These are phyloP conservation scores for Allomyces macrogynus DNA, from an alignment of 192 early-diverging fungal species.

Conservation along the genomic window DNA sequence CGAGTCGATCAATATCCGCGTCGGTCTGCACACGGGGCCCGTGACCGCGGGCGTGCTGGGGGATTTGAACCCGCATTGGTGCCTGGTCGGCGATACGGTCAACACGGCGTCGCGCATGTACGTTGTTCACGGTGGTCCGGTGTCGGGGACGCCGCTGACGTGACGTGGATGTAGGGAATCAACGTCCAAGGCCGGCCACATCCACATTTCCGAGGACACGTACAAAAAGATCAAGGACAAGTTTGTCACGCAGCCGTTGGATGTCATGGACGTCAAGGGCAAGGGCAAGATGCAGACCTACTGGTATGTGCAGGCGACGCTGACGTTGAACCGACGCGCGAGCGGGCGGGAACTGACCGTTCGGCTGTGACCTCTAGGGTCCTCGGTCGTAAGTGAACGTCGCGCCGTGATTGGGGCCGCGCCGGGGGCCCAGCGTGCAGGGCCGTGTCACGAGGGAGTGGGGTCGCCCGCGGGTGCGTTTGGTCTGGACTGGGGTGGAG, in stretches of 20 bases:
- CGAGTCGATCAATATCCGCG: slow-evolving; percentile 16
- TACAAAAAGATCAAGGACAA: slow-evolving; percentile 3
- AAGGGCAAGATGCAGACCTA: slow-evolving; percentile 20
- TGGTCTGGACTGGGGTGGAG: too few relatives aligned
- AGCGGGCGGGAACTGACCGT: too few relatives aligned
- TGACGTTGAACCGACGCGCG: too few relatives aligned
- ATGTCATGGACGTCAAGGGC: slow-evolving; percentile 12
- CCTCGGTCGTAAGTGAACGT: too few relatives aligned
- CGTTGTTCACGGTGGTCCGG: not conserved
- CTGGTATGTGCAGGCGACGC: slow-evolving; percentile 3
- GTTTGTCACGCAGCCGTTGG: slow-evolving; percentile 1
- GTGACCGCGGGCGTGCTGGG: slow-evolving; percentile 22
- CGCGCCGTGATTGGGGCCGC: too few relatives aligned
- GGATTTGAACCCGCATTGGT: slow-evolving; percentile 18
- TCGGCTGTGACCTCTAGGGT: too few relatives aligned
- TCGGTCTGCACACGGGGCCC: slow-evolving; percentile 23
- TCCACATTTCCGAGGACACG: slow-evolving; percentile 19
- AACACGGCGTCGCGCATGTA: slow-evolving; percentile 16
- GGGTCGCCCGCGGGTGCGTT: too few relatives aligned
- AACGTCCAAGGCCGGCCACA: slow-evolving; percentile 17
- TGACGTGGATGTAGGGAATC: slow-evolving; percentile 14
- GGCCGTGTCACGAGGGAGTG: too few relatives aligned
- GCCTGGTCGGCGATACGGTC: slow-evolving; percentile 23
- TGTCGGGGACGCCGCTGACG: not conserved
- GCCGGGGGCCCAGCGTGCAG: too few relatives aligned